phyloP scores from a whole-genome alignment of 2,329 filamentous ascomycete genomes.

The Lithohypha guttulata region DNA sequence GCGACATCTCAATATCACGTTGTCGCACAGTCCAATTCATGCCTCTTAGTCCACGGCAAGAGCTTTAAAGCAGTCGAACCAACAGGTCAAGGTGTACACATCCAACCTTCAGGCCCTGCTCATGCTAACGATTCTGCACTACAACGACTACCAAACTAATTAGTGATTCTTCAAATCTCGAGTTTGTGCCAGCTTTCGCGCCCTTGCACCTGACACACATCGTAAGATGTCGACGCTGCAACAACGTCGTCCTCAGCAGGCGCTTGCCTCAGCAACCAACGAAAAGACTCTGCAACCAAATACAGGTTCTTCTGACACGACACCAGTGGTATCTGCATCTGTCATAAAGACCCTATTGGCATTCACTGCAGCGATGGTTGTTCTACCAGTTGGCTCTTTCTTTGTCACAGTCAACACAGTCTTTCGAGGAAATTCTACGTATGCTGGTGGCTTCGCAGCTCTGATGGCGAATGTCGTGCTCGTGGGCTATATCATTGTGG shows the following conservation, averaged over 20 bases:
- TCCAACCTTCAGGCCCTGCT: no score
- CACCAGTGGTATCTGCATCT: slow-evolving; percentile 27
- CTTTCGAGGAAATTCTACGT: slow-evolving; percentile 78
- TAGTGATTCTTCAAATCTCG: no score
- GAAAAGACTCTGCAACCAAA: slow-evolving; percentile 3
- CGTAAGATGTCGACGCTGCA: slow-evolving; percentile 7
- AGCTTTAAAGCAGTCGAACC: no score
- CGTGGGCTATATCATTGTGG: slow-evolving; percentile 80
- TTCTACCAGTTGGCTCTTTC: slow-evolving; percentile 77
- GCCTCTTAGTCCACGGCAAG: no score
- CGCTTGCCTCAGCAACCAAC: not conserved
- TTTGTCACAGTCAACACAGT: slow-evolving; percentile 67
- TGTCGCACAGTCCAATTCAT: no score
- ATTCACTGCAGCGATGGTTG: slow-evolving; percentile 87
- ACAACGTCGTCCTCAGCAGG: slow-evolving; percentile 3
- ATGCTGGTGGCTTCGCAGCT: slow-evolving; percentile 73
- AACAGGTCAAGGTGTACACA: no score
- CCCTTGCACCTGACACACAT: no score
- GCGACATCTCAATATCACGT: no score
- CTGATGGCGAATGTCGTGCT: slow-evolving; percentile 85
- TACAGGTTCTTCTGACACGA: slow-evolving; percentile 33
- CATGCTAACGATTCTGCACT: no score
- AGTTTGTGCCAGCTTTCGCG: no score
- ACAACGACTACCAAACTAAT: no score
- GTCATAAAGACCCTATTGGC: slow-evolving; percentile 83